Evolutionary conservation across 768 basidiomycete species (phyloP).

Genomic region (Rickenella mellea): DNA sequence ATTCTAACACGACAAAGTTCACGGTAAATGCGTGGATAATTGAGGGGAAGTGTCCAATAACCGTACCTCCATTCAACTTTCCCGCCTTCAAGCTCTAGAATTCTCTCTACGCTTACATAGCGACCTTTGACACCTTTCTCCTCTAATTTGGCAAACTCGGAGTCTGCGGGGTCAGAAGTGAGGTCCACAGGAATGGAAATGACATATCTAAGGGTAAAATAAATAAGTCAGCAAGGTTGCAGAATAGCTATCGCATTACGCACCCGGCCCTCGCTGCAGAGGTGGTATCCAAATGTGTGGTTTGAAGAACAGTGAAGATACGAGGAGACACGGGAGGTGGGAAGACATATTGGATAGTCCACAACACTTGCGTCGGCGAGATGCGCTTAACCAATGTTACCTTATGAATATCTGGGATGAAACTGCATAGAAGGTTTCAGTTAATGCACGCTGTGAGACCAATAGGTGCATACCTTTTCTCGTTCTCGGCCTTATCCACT

Average conservation of each 20-base stretch:
- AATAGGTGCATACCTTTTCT: constrained; percentile 44
- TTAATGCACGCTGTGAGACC: neutral
- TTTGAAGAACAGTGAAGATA: constrained; percentile 67
- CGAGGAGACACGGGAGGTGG: constrained; percentile 62
- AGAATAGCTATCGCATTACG: constrained; percentile 12
- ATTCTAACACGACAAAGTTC: constrained; percentile 23
- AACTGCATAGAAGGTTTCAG: constrained; percentile 31
- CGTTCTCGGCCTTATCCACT: constrained; percentile 55
- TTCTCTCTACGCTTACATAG: constrained; percentile 61
- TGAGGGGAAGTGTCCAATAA: neutral
- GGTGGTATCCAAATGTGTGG: constrained; percentile 39
- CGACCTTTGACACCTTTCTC: constrained; percentile 55
- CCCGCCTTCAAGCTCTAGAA: constrained; percentile 54
- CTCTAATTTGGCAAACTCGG: constrained; percentile 51
- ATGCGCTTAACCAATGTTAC: constrained; percentile 52
- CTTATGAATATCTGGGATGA: constrained; percentile 54
- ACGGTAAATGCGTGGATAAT: neutral
- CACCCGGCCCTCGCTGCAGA: constrained; percentile 48
- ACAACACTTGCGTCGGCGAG: constrained; percentile 55
- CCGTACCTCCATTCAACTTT: constrained; percentile 53
- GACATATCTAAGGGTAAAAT: constrained; percentile 16
- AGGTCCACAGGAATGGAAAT: constrained; percentile 67
- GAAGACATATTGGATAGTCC: constrained; percentile 68
- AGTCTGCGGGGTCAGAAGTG: constrained; percentile 30
- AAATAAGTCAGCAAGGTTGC: neutral